Percentiles rank a stretch among this genome's conserved stretches.
phyloP scores from a whole-genome alignment of 148 eudicot genomes.

The Silene uniflora region DNA sequence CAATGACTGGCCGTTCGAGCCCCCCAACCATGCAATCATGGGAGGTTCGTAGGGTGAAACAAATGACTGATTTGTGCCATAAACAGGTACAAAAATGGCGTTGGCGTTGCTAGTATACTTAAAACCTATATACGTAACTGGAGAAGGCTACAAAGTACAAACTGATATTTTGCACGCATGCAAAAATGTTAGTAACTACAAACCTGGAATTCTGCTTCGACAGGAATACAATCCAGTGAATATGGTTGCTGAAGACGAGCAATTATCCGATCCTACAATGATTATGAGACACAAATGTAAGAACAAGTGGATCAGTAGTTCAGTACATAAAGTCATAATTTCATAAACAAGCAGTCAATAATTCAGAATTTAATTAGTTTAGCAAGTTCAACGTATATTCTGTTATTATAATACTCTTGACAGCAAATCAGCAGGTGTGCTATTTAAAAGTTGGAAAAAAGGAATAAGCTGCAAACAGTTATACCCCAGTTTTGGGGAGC shows the following conservation, averaged over 20 bases:
- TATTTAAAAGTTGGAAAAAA: neutral
- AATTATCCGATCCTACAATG: slow-evolving; percentile 77
- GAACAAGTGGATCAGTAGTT: neutral
- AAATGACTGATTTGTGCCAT: neutral
- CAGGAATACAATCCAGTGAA: slow-evolving; percentile 96
- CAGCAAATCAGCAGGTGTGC: neutral
- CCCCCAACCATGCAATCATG: neutral
- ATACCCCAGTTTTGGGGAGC: neutral
- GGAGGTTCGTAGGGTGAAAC: neutral
- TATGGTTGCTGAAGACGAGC: slow-evolving; percentile 99
- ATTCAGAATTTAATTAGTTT: neutral
- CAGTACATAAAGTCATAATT: neutral
- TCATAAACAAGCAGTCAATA: slow-evolving; percentile 1
- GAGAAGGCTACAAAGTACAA: neutral
- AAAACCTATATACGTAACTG: neutral
- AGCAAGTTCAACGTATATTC: neutral
- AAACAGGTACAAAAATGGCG: neutral
- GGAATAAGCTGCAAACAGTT: neutral
- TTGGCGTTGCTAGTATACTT: neutral
- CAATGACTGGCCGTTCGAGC: neutral
- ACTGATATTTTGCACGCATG: neutral
- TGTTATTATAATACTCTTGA: neutral
- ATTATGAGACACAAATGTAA: neutral
- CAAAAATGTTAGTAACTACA: slow-evolving; percentile 14
- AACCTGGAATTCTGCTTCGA: slow-evolving; percentile 98